Base-by-base conservation (phyloP, 768 basidiomycete genomes). In the Dendrothele bispora region DNA sequence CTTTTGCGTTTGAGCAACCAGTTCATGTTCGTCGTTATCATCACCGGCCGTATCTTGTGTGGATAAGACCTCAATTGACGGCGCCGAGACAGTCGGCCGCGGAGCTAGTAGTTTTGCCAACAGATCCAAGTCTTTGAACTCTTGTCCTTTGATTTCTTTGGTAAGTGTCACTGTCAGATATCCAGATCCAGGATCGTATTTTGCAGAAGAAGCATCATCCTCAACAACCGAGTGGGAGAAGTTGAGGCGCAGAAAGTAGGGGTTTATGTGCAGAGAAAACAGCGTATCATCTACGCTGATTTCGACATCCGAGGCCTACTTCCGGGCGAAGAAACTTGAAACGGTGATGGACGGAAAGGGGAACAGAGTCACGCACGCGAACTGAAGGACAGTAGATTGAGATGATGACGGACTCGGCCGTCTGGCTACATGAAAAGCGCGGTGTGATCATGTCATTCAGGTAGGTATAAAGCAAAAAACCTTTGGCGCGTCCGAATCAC, bases 231-330 rank as follows among this genome's bases (percentile, higher is more conserved):
- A 62, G 55, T 86, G 77, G 24, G 85, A 72, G 62, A 94, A 91
- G 57, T 83, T 82, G 52, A 94, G 74, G 2, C 89, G 84, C 44
- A 93, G 74, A 57, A 87, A 93, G 61, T 92, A 94, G 2, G 91
- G 91, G 49, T 87, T 88, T 61, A 91, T 78, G 57, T 92, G 83
- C 32, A 91, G 68, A 17, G 81, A 83, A 61, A 92, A 74, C 39
- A 86, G 65, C 22, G 79, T 79, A 44, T 80, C 80, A 58, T 89
- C 85, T 47, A 90, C 80, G 53, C 86, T 74, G 41, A 91, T 84
- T 62, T 92, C 91, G 26, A 84, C 80, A 54, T 92, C 91, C 34
- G 84, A 79, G 10, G 91, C 88, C 90, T 92, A 78, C 64, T 72
- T 69, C 57, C 39, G 52, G 28, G 27, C 29, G 46, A 53, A 35